A percentile compares a stretch with the other conserved stretches of the same genome.
Evolutionary conservation across 257 asterid genomes (phyloP).

Genomic region (Handroanthus guayacan): DNA sequence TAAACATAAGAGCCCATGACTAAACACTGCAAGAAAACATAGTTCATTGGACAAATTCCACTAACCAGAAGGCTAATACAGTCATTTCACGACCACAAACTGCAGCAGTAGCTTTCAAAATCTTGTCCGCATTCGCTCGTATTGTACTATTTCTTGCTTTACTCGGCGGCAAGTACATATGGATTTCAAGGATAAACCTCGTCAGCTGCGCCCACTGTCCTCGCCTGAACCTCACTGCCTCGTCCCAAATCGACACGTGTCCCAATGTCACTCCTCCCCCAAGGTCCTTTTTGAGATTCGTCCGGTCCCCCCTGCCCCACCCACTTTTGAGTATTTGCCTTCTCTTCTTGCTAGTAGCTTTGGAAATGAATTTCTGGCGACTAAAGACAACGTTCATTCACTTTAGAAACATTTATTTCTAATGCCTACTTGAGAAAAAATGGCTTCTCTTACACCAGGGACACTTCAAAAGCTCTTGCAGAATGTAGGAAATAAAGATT

Average conservation of each 20-base stretch:
- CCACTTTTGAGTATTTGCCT: neutral
- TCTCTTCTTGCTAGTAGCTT: neutral
- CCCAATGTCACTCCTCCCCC: slow-evolving; percentile 27
- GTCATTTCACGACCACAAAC: neutral
- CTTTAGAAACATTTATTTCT: neutral
- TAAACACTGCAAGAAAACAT: too few relatives aligned
- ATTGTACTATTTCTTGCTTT: slow-evolving; percentile 14
- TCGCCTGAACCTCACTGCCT: slow-evolving; percentile 16
- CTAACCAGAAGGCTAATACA: neutral
- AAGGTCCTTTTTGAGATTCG: slow-evolving; percentile 57
- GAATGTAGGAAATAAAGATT: slow-evolving; percentile 70
- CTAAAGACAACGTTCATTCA: neutral
- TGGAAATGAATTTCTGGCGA: neutral
- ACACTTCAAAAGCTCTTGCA: slow-evolving; percentile 73
- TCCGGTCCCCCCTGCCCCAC: slow-evolving; percentile 24
- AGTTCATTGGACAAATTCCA: neutral
- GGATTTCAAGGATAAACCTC: slow-evolving; percentile 46
- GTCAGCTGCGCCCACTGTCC: slow-evolving; percentile 52
- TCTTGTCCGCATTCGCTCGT: slow-evolving; percentile 18
- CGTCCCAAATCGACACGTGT: slow-evolving; percentile 64
- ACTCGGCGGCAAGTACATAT: neutral
- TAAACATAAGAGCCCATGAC: too few relatives aligned
- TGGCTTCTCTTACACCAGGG: slow-evolving; percentile 89
- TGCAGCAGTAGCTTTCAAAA: neutral
- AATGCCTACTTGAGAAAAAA: slow-evolving; percentile 23